phyloP scores from a whole-genome alignment of 805 yeast species.

The Lipomyces anomalus region DNA sequence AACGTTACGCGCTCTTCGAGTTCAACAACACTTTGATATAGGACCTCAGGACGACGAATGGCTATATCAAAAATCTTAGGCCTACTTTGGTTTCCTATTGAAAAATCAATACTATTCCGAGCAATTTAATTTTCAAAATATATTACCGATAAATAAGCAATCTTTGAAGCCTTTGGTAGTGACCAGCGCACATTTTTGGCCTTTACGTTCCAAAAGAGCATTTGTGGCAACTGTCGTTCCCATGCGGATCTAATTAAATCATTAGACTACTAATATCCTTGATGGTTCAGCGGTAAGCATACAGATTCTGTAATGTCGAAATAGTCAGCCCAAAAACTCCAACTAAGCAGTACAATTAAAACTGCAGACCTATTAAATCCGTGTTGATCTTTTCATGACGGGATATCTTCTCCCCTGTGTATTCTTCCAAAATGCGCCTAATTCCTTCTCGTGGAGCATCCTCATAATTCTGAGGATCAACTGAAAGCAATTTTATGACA shows the following conservation, averaged over 20 bases:
- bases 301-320: background rate
- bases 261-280: conserved; percentile 12
- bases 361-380: conserved; percentile 32
- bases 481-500: conserved; percentile 75
- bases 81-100: conserved; percentile 87
- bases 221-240: conserved; percentile 97
- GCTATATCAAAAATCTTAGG: conserved; percentile 84
- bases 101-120: too few relatives aligned
- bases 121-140: too few relatives aligned
- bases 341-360: background rate
- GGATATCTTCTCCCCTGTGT: conserved; percentile 51
- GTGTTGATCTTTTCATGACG: conserved; percentile 57
- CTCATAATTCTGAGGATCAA: conserved; percentile 77
- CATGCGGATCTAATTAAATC: conserved; percentile 67
- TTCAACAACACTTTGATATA: conserved; percentile 74
- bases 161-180: conserved; percentile 89
- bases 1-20: conserved; percentile 86
- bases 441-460: conserved; percentile 95
- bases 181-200: conserved; percentile 77
- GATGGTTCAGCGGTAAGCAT: background rate
- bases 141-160: conserved; percentile 72
- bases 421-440: conserved; percentile 63
- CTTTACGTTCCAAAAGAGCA: conserved; percentile 87
- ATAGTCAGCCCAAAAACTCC: background rate
- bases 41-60: conserved; percentile 61